phyloP scores from a whole-genome alignment of 192 early-diverging fungal genomes.

The Gonapodya prolifera region DNA sequence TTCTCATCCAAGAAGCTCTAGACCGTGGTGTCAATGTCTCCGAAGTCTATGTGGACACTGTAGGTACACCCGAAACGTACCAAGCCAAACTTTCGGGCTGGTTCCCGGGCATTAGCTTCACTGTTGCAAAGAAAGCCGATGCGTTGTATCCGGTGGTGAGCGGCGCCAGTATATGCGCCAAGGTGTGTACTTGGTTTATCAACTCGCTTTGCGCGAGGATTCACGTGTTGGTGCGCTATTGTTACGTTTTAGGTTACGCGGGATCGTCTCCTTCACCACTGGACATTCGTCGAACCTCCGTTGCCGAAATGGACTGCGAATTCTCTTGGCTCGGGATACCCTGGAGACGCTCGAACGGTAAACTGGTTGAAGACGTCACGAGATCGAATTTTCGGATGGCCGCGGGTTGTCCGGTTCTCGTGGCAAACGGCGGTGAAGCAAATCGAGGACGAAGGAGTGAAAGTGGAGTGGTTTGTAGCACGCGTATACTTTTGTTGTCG shows the following conservation, averaged over 20 bases:
- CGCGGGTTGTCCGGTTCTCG: conserved; percentile 81
- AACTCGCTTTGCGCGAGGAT: background rate
- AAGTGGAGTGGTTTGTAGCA: conserved; percentile 35
- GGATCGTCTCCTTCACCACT: conserved; percentile 22
- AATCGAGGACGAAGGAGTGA: conserved; percentile 44
- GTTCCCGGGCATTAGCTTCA: conserved; percentile 70
- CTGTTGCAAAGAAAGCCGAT: conserved; percentile 92
- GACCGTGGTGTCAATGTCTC: conserved; percentile 48
- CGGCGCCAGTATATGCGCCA: conserved; percentile 92
- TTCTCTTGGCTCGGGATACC: conserved; percentile 32
- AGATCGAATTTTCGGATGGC: conserved; percentile 86
- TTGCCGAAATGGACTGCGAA: background rate
- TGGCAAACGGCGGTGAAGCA: conserved; percentile 78
- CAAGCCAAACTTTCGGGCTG: conserved; percentile 53
- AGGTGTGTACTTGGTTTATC: conserved; percentile 31
- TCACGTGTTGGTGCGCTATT: background rate
- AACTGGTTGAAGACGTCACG: conserved; percentile 66
- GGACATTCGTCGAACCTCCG: conserved; percentile 23
- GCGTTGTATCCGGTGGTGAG: conserved; percentile 83
- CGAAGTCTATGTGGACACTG: conserved; percentile 91
- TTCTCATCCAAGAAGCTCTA: conserved; percentile 57
- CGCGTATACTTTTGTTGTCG: background rate
- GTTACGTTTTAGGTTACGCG: conserved; percentile 6
- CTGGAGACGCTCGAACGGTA: conserved; percentile 88
- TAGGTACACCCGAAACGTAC: conserved; percentile 83